Base-by-base conservation (phyloP, 129 eudicot species). In the Lonicera japonica region DNA sequence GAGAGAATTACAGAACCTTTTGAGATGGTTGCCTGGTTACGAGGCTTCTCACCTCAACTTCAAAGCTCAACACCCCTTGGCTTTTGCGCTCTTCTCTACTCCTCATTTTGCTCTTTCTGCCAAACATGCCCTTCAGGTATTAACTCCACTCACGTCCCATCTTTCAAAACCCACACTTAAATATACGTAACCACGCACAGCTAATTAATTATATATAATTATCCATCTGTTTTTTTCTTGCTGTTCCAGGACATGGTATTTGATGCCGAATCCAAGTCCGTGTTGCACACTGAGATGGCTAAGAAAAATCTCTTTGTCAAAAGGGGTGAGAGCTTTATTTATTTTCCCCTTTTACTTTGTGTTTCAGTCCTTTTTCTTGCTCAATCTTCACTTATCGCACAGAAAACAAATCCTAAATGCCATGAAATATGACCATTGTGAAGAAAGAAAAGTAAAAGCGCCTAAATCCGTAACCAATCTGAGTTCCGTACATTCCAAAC, bases 1-100 rank as follows among this genome's bases (percentile, higher is more conserved):
- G 80, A 75, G 98, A 69, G 98, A 91, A 60, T 61, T 91, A 47
- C 90, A 72, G 84, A 91, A 91, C 52, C 38, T 87, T 67, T 64
- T 91, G 61, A 75, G 98, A 58, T 91, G 98, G 98, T 65, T 91
- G 14, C 98, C 98, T 5, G 98, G 98, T 0, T 92, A 84, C 61
- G 98, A 92, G 79, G 96, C 98, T 14, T 92, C 98, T 0, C 98
- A 92, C 78, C 80, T 92, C 51, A 92, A 92, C 69, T 87, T 80
- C 81, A 92, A 92, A 74, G 95, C 81, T 11, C 91, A 87, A 40
- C 88, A 75, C 70, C 98, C 98, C 0, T 73, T 92, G 88, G 96
- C 96, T 1, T 92, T 92, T 48, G 96, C 96, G 11, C 86, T 92
- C 21, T 92, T 92, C 59, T 67, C 98, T 6, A 72, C 84, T 16